Conservation (phyloP, 176 grass and related monocot species). For the Bonia amplexicaulis region DNA sequence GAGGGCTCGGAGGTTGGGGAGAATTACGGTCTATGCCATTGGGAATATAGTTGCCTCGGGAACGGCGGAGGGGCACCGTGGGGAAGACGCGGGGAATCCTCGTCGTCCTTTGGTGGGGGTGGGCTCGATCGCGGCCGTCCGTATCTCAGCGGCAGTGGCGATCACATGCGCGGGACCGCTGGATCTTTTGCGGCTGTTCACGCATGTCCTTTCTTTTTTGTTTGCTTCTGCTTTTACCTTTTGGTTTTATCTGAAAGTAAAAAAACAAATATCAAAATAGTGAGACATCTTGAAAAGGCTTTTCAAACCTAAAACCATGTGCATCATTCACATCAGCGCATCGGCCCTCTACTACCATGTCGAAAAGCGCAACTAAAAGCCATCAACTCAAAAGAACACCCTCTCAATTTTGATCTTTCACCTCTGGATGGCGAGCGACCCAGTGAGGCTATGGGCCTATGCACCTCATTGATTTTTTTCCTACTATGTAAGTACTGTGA, state of each 20-base stretch:
- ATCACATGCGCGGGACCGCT: neutral
- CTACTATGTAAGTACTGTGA: too few relatives aligned
- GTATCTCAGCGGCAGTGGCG: conserved; percentile 29
- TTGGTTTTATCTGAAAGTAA: too few relatives aligned
- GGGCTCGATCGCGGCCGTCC: conserved; percentile 26
- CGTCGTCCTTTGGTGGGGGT: neutral
- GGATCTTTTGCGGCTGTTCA: conserved; percentile 13
- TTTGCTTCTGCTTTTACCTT: too few relatives aligned
- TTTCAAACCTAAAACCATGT: too few relatives aligned
- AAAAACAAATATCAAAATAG: too few relatives aligned
- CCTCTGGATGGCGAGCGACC: too few relatives aligned
- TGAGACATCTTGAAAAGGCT: fast-evolving
- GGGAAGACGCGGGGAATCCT: neutral
- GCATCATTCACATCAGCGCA: fast-evolving
- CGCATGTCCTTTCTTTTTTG: too few relatives aligned
- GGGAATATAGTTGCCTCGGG: fast-evolving
- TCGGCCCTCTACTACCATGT: too few relatives aligned
- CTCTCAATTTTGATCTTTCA: neutral
- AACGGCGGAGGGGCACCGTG: neutral
- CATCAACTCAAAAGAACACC: too few relatives aligned
- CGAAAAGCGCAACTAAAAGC: fast-evolving
- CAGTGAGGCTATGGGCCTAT: too few relatives aligned
- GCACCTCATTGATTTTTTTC: too few relatives aligned
- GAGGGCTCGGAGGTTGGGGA: fast-evolving
- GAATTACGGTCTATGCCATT: neutral